A percentile compares a stretch with the other conserved stretches of the same genome.
phyloP scores from a whole-genome alignment of 176 grass and related monocot genomes.

The Poa annua region DNA sequence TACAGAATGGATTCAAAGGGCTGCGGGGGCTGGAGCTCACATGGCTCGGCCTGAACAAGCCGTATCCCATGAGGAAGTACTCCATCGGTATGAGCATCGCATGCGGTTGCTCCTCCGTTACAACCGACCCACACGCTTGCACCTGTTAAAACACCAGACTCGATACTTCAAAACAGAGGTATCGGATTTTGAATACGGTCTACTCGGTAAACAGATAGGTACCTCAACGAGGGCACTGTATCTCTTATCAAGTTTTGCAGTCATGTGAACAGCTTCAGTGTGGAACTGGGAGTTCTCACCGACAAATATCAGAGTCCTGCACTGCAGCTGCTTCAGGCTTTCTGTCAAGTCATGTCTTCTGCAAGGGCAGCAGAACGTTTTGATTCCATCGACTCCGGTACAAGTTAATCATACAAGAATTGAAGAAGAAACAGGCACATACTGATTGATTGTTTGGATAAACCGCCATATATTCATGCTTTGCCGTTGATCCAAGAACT shows the following conservation, averaged over 20 bases:
- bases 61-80: slow-evolving; percentile 90
- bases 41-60: slow-evolving; percentile 75
- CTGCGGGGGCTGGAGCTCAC: slow-evolving; percentile 71
- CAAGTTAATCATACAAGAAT: slow-evolving; percentile 21
- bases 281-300: slow-evolving; percentile 89
- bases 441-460: slow-evolving; percentile 92
- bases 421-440: slow-evolving; percentile 34
- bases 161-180: background rate
- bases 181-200: background rate
- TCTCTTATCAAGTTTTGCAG: slow-evolving; percentile 74
- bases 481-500: slow-evolving; percentile 91
- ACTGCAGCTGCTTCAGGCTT: slow-evolving; percentile 77
- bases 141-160: slow-evolving; percentile 56
- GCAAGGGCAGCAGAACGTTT: slow-evolving; percentile 42
- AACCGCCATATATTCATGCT: slow-evolving; percentile 85
- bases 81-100: slow-evolving; percentile 95
- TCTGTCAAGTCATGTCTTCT: slow-evolving; percentile 92
- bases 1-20: slow-evolving; percentile 70
- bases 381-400: slow-evolving; percentile 24
- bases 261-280: slow-evolving; percentile 83
- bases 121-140: slow-evolving; percentile 81
- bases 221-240: slow-evolving; percentile 94
- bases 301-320: slow-evolving; percentile 88
- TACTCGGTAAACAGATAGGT: slow-evolving; percentile 4
- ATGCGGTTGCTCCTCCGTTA: slow-evolving; percentile 92